phyloP scores from a whole-genome alignment of 345 rosid genomes.

The Eucalyptus dawsonii region DNA sequence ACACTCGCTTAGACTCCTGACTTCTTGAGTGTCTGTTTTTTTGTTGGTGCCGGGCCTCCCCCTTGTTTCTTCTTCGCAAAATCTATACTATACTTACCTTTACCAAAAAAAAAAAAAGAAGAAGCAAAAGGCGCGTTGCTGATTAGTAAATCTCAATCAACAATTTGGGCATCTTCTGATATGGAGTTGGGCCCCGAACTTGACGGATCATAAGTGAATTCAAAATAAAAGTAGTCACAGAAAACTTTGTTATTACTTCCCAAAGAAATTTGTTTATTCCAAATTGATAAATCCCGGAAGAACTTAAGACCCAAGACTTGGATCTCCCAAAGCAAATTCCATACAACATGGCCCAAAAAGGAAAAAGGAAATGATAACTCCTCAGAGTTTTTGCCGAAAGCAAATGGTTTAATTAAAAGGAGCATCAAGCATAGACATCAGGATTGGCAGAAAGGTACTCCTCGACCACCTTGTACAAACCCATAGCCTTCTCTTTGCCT shows the following conservation, averaged over 20 bases:
- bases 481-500: background rate
- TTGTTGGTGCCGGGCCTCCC: no score
- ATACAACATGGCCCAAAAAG: background rate
- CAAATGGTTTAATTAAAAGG: background rate
- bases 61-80: no score
- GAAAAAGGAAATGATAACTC: background rate
- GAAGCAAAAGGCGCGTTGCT: background rate
- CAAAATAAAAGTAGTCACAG: background rate
- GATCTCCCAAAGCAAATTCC: background rate
- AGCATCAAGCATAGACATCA: background rate
- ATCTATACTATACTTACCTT: no score
- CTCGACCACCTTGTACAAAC: background rate
- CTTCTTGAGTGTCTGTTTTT: no score
- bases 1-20: no score
- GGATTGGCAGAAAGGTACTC: background rate
- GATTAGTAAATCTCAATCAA: background rate
- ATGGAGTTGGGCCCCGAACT: background rate
- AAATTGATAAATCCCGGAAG: background rate
- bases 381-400: background rate
- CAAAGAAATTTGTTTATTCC: background rate
- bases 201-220: background rate
- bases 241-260: background rate
- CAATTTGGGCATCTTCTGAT: background rate
- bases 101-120: no score
- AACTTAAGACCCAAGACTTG: background rate